Base-by-base conservation (phyloP, 352 stramenopile genomes). In the Pythium aristosporum region DNA sequence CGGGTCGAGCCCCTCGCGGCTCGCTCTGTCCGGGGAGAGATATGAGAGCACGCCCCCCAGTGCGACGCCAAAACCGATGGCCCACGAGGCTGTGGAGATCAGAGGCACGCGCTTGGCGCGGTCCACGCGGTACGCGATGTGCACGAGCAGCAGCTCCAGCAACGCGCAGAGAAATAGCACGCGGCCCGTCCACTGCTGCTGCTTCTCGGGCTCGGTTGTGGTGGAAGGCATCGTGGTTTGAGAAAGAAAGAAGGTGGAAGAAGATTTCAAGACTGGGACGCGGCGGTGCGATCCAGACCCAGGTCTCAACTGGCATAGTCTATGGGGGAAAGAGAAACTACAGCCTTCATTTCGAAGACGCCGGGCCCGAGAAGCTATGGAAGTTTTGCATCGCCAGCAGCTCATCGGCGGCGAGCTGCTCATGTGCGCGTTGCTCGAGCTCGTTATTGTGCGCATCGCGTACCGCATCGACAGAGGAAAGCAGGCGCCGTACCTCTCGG, bases 391-490 rank as follows among this genome's bases (percentile, higher is more conserved):
- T 16, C 66, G 66, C 8, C 49, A 77, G 65, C 68, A 69, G 30
- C 73, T 72, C 73, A 76, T 74, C 3, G 74, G 79, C 50, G 63
- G 52, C 1, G 73, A 88, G 57, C 70, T 88, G 20, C 67, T 88
- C 13, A 65, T 74, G 18, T 83, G 70, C 36, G 75, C 75, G 28
- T 48, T 82, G 41, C 63, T 80, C 7, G 71, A 88, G 67, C 69
- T 88, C 41, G 44, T 74, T 47, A 60, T 88, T 34, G 77, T 88
- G 25, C 72, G 75, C 71, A 73, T 88, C 39, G 73, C 74, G n/a
- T 88, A 87, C 58, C 64, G 71, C 36, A 82, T 87, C 52, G 79
- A 88, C 25, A 68, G 69, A 5, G 55, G 56, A 21, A 75, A 74
- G 48, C 41, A n/a, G 1, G 63, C 64, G 32, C 77, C 76, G 48